phyloP scores from a whole-genome alignment of 805 yeast species.

The Yarrowia deformans region DNA sequence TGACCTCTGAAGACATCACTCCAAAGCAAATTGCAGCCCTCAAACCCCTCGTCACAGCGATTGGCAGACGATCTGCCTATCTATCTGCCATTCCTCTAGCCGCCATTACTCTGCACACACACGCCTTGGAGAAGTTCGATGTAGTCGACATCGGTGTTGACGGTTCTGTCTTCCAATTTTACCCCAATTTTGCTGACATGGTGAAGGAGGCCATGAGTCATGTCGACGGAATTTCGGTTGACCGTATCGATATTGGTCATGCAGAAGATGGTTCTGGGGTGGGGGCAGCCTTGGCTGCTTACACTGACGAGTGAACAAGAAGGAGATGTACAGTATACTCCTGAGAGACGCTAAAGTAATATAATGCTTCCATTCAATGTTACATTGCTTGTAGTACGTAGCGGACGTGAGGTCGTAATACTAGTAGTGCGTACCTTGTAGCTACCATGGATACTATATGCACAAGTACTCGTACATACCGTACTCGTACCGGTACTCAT shows the following conservation, averaged over 20 bases:
- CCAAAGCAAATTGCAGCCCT: slow-evolving; percentile 75
- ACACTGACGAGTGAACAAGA: slow-evolving; percentile 42
- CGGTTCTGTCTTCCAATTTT: slow-evolving; percentile 91
- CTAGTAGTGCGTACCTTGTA: too few relatives aligned
- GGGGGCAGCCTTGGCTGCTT: slow-evolving; percentile 95
- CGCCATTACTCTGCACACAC: slow-evolving; percentile 72
- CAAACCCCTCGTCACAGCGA: slow-evolving; percentile 75
- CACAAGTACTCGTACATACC: too few relatives aligned
- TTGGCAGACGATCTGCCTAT: slow-evolving; percentile 88
- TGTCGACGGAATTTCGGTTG: slow-evolving; percentile 48
- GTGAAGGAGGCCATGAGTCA: slow-evolving; percentile 73
- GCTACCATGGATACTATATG: too few relatives aligned
- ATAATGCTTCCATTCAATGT: too few relatives aligned
- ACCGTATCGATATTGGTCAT: slow-evolving; percentile 63
- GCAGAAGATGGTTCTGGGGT: slow-evolving; percentile 97
- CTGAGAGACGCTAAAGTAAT: too few relatives aligned
- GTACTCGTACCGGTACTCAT: too few relatives aligned
- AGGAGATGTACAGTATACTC: not conserved
- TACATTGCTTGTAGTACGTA: too few relatives aligned
- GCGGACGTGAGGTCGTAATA: too few relatives aligned
- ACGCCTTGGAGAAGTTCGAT: slow-evolving; percentile 69
- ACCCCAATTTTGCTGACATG: slow-evolving; percentile 86
- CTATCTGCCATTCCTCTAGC: slow-evolving; percentile 90
- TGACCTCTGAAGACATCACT: slow-evolving; percentile 73
- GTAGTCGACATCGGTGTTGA: slow-evolving; percentile 95